Base-by-base conservation (phyloP, 2,329 filamentous ascomycete genomes). In the Fusarium subtropicale region DNA sequence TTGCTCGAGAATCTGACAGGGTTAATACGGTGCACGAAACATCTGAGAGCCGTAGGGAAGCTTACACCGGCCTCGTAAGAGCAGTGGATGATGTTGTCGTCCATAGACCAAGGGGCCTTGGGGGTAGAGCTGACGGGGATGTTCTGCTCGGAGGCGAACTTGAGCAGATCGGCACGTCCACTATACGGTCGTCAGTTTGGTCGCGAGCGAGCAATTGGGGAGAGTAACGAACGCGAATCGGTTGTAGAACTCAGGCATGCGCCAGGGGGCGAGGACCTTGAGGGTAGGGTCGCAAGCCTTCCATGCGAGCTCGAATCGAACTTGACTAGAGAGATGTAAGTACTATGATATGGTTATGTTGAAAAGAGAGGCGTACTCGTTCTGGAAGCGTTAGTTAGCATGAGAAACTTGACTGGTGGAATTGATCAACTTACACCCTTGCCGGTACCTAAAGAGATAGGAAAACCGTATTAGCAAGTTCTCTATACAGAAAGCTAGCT, bases 111-210 rank as follows among this genome's bases (percentile, higher is more conserved):
- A 41, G 90, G 90, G 81, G 90, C 90, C 77, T 88, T 87, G 83
- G 92, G 92, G 72, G 90, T 92, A 74, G 88, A 90, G 31, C 87
- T 88, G 63, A 93, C 91, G 52, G 91, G 91, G 67, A 93, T 92
- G 77, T 86, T 86, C 72, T 87, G 85, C 78, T 87, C 79, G 15
- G 82, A 84, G 44, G 91, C 91, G 76, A 91, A 94, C 78, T 92
- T 87, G 51, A 94, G 86, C 46, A 94, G 86, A 77, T 92, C 91
- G 7, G 45, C 45, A 61, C 64, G 64, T 51, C 64, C 76, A 28
- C 59, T 62, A 7, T 13, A 3, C 3, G 11, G 16, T 20, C 5
- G 34, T 62, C 24, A 62, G 46, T 1, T 60, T 22, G n/a, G 7
- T 24, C 33, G 13, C n/a, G 20, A 56, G 18, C 28, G 30, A 56